Evolutionary conservation across 164 flowering plant species (phyloP).

Genomic region (Buxus sempervirens): DNA sequence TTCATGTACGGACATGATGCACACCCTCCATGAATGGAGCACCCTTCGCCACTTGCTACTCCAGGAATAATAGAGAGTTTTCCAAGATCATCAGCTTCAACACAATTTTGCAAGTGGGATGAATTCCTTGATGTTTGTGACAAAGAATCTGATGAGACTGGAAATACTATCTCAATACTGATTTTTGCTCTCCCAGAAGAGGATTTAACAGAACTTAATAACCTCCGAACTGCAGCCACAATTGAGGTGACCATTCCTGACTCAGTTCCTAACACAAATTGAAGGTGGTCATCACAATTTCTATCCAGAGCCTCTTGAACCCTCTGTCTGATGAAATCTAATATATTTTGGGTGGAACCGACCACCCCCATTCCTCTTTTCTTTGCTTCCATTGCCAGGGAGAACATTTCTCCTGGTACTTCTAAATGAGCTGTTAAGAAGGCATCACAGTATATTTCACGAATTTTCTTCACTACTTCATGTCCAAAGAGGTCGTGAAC

Average conservation of each 20-base stretch:
- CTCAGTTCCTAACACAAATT: conserved; percentile 94
- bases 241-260: conserved; percentile 97
- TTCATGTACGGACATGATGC: conserved; percentile 99
- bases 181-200: conserved; percentile 43
- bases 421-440: conserved; percentile 91
- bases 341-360: conserved; percentile 92
- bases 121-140: conserved; percentile 47
- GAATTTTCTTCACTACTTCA: conserved; percentile 84
- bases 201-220: conserved; percentile 44
- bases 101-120: conserved; percentile 24
- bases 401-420: conserved; percentile 99
- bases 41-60: conserved; percentile 91
- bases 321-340: conserved; percentile 81
- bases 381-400: conserved; percentile 96
- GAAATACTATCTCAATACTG: conserved; percentile 85
- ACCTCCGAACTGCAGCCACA: conserved; percentile 63
- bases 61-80: conserved; percentile 79
- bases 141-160: conserved; percentile 87
- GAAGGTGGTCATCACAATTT: conserved; percentile 77
- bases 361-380: conserved; percentile 98
- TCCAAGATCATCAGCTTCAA: conserved; percentile 34
- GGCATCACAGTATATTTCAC: conserved; percentile 85
- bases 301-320: conserved; percentile 82
- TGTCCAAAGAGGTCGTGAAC: conserved; percentile 95
- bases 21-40: conserved; percentile 96